These are phyloP conservation scores for Scheffersomyces parashehatae DNA, from an alignment of 1,139 yeast genomes.

Conservation along the genomic window DNA sequence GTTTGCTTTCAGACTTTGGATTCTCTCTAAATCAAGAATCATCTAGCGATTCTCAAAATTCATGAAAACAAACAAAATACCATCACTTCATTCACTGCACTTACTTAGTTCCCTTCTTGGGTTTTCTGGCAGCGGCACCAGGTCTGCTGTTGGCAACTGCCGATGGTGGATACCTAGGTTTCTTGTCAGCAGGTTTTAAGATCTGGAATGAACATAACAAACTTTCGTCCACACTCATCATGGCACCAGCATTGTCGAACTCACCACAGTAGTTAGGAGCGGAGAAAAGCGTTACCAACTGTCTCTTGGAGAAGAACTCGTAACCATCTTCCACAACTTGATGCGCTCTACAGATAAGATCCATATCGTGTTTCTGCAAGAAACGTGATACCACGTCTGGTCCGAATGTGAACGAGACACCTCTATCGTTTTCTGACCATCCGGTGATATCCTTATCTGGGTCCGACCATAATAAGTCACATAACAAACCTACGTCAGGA, in stretches of 20 bases:
- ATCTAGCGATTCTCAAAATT: too few species aligned
- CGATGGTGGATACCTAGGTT: constrained; percentile 63
- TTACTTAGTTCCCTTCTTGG: constrained; percentile 61
- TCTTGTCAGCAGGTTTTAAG: constrained; percentile 95
- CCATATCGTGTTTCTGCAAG: constrained; percentile 95
- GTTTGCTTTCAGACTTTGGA: too few species aligned
- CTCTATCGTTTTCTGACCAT: constrained; percentile 98
- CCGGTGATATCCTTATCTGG: constrained; percentile 98
- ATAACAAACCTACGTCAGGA: constrained; percentile 93
- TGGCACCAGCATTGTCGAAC: constrained; percentile 97
- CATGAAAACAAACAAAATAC: too few species aligned
- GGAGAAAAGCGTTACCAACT: constrained; percentile 88
- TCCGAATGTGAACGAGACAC: constrained; percentile 96
- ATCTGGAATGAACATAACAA: constrained; percentile 96
- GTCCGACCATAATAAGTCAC: constrained; percentile 97
- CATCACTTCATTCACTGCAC: neutral
- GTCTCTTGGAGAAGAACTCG: constrained; percentile 94
- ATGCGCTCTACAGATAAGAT: constrained; percentile 95
- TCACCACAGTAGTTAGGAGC: constrained; percentile 99
- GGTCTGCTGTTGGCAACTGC: constrained; percentile 56
- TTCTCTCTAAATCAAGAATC: too few species aligned
- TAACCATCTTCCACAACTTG: constrained; percentile 99
- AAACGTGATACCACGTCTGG: constrained; percentile 96
- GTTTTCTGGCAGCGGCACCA: constrained; percentile 70
- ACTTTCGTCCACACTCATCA: constrained; percentile 98